A percentile compares a stretch with the other conserved stretches of the same genome.
These are phyloP conservation scores for Lolium multiflorum DNA, from an alignment of 176 grass and related monocot species.

Conservation along the genomic window DNA sequence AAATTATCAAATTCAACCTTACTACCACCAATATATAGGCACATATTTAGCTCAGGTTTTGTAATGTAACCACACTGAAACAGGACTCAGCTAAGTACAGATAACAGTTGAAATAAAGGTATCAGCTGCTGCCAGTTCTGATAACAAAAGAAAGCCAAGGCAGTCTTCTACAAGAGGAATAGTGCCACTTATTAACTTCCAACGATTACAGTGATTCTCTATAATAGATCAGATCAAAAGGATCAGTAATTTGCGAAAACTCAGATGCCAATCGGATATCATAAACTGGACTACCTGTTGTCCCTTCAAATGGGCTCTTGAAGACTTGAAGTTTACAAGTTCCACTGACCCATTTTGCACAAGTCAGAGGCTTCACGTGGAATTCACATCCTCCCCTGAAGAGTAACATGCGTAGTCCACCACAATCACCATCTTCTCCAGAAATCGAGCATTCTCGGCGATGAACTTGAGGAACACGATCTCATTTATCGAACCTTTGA, in stretches of 20 bases:
- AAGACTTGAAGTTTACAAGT: neutral
- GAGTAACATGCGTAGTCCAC: neutral
- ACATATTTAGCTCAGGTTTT: neutral
- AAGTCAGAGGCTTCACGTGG: neutral
- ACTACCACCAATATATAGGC: neutral
- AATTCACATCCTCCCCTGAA: neutral
- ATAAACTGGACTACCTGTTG: neutral
- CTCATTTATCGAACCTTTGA: neutral
- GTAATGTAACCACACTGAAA: neutral
- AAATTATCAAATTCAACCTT: neutral
- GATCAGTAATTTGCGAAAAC: neutral
- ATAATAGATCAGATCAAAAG: neutral
- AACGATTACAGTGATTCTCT: neutral
- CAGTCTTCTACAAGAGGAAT: too few species aligned
- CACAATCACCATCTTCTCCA: constrained; percentile 25
- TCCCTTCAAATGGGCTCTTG: neutral
- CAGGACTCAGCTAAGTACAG: too few species aligned
- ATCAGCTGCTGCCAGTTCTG: too few species aligned
- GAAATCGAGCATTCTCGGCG: neutral
- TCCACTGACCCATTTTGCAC: neutral
- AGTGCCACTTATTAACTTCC: neutral
- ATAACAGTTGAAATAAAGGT: too few species aligned
- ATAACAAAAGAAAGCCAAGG: too few species aligned
- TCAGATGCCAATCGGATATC: neutral
- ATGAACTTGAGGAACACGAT: constrained; percentile 18